Evolutionary conservation across 2,329 filamentous ascomycete species (phyloP).

Genomic region (Ceratocystis lukuohia): DNA sequence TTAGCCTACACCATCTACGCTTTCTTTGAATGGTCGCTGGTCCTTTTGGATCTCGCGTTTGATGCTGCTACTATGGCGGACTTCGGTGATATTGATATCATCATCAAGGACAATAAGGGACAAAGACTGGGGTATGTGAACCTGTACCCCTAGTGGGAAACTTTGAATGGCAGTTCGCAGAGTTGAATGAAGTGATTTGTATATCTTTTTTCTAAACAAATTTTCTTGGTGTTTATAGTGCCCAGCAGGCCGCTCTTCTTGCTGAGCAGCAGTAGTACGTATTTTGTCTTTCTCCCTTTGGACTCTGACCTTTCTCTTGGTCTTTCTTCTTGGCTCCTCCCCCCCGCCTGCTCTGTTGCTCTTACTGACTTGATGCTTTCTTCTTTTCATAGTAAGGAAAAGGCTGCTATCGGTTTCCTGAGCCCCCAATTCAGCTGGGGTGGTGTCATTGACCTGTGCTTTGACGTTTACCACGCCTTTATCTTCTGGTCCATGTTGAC

Average conservation of each 20-base stretch:
- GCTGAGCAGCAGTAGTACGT: slow-evolving; percentile 22
- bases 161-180: slow-evolving; percentile 30
- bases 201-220: slow-evolving; percentile 21
- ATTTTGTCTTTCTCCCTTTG: slow-evolving; percentile 29
- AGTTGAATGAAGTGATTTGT: slow-evolving; percentile 3
- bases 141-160: slow-evolving; percentile 53
- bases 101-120: slow-evolving; percentile 79
- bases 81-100: slow-evolving; percentile 77
- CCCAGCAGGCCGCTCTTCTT: slow-evolving; percentile 15
- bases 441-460: slow-evolving; percentile 64
- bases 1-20: slow-evolving; percentile 92
- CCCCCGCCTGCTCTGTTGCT: neutral
- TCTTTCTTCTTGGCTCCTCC: neutral
- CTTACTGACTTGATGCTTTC: slow-evolving; percentile 6
- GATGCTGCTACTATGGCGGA: slow-evolving; percentile 89
- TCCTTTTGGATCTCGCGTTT: slow-evolving; percentile 90
- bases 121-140: slow-evolving; percentile 96
- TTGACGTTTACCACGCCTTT: slow-evolving; percentile 91
- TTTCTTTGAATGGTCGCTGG: slow-evolving; percentile 94
- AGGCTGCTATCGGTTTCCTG: slow-evolving; percentile 56
- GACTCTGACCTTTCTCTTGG: neutral
- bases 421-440: slow-evolving; percentile 58
- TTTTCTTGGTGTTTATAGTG: slow-evolving; percentile 11
- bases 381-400: slow-evolving; percentile 50
- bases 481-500: slow-evolving; percentile 94